Evolutionary conservation across 805 yeast genomes (phyloP), one percentile per base, ranked within the genome.

Genomic region (Yamadazyma takamatsuzukensis): DNA sequence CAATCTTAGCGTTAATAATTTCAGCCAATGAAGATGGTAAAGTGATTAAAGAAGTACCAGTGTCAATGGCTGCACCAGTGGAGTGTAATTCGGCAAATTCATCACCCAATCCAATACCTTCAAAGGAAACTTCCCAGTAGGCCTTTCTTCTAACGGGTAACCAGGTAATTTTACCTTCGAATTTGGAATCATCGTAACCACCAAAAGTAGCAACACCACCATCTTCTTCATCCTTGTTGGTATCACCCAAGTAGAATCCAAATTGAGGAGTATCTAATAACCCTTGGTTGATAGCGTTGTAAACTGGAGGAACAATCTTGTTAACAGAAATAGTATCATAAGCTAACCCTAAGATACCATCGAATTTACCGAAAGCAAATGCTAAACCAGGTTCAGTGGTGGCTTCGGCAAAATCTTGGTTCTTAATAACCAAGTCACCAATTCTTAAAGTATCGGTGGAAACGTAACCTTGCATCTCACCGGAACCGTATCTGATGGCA

Each of bases 91-190:
- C 76, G 31, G 97, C 96, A 54, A 75, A 84, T 67, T 93, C 95
- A 47, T 83, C 84, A 53, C 98, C 98, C 43, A 93, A 74, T 27
- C 89, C 85, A 58, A 93, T 72, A 49, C 95, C 89, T 49, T 87
- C 87, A 48, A 93, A 83, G 49, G 82, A 77, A 40, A 93, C 98
- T 73, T 93, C 98, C 98, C 98, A 93, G 77, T 93, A 93, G 21
- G 97, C 98, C 80, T 89, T 88, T 76, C 98, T 86, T 73, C 98
- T 87, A 42, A 93, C 94, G 39, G 98, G 98, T 64, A 93, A 76
- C 88, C 95, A 88, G 33, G 90, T 84, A 53, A 93, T 74, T 48
- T 90, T 78, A 46, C 98, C 98, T 30, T 69, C 64, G 62, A 68
- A 87, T 57, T 79, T 76, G 41, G 80, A 58, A 48, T 79, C 73